These are phyloP conservation scores for Venturia effusa DNA, from an alignment of 2,329 filamentous ascomycete genomes.

Conservation along the genomic window DNA sequence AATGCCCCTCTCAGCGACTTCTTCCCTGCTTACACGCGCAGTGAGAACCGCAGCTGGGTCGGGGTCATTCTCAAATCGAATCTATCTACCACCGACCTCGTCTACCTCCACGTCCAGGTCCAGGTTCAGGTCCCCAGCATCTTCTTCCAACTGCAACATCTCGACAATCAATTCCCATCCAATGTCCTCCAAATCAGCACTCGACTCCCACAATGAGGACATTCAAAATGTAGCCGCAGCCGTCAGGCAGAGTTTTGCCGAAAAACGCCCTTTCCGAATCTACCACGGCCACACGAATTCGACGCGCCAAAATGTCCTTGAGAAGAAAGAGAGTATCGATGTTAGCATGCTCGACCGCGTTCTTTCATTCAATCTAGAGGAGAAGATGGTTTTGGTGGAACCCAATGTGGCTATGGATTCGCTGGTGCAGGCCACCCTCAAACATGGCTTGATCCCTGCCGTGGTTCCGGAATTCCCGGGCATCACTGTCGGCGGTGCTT, in stretches of 20 bases:
- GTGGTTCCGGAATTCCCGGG: slow-evolving; percentile 64
- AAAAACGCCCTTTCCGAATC: slow-evolving; percentile 55
- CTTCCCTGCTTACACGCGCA: not conserved
- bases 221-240: slow-evolving; percentile 35
- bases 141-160: not conserved
- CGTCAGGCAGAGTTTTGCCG: slow-evolving; percentile 39
- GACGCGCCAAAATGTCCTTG: slow-evolving; percentile 45
- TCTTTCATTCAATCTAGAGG: slow-evolving; percentile 44
- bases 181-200: not conserved
- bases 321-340: slow-evolving; percentile 48
- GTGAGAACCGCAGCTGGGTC: not conserved
- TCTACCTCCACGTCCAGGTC: too few species aligned
- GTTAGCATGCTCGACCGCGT: slow-evolving; percentile 55
- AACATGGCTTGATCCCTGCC: slow-evolving; percentile 47
- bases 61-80: not conserved
- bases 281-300: slow-evolving; percentile 70
- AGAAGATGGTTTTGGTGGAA: slow-evolving; percentile 50
- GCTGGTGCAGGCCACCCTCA: slow-evolving; percentile 48
- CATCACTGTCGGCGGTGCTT: slow-evolving; percentile 61
- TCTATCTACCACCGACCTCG: not conserved
- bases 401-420: slow-evolving; percentile 60
- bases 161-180: not conserved
- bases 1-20: not conserved
- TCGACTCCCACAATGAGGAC: slow-evolving; percentile 25
- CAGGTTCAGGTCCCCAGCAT: not conserved